Evolutionary conservation across 768 basidiomycete genomes (phyloP), one percentile per base, ranked within the genome.

Genomic region (Ramaria rubella): DNA sequence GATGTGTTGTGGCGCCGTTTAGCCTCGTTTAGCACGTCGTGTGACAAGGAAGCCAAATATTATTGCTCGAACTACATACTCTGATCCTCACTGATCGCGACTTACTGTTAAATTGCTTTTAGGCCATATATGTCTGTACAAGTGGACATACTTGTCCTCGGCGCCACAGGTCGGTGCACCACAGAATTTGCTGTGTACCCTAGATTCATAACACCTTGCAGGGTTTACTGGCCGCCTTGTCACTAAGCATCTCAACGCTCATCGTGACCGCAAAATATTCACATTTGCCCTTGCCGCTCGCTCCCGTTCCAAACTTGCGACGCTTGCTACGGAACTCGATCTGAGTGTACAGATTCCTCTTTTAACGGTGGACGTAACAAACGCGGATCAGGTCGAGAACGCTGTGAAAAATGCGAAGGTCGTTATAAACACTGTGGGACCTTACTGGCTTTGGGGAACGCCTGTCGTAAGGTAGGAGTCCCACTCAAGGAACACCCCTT

Each of bases 361-460:
- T 27, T 73, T 83, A 21, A 69, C 80, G 34, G 73, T 88, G 12
- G 88, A 92, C 60, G 80, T 89, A 7, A 74, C 77, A 8, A 73
- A 81, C 8, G 64, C 63, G 4, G 69, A 73, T 11, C 75, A 81
- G 27, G 68, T 93, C 3, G 82, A 86, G 49, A 68, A 63, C 1
- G 79, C 74, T 1, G 83, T 93, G 15, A 77, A 75, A 62, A 66
- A 67, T 17, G 73, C 81, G 5, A 77, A 77, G 45, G 84, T 93
- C 19, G 80, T 94, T 53, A 83, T 93, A 57, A 90, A 87, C 63
- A 72, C 83, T 29, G 80, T 87, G 30, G 90, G 90, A 1, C 89
- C 90, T 1, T 93, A 78, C 65, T 84, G 81, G 78, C 65, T 66
- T 5, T 87, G 77, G 71, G 87, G 90, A 2, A 82, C 82, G n/a